Base-by-base conservation (phyloP, 495 filamentous ascomycete species). In the Rhypophila decipiens region DNA sequence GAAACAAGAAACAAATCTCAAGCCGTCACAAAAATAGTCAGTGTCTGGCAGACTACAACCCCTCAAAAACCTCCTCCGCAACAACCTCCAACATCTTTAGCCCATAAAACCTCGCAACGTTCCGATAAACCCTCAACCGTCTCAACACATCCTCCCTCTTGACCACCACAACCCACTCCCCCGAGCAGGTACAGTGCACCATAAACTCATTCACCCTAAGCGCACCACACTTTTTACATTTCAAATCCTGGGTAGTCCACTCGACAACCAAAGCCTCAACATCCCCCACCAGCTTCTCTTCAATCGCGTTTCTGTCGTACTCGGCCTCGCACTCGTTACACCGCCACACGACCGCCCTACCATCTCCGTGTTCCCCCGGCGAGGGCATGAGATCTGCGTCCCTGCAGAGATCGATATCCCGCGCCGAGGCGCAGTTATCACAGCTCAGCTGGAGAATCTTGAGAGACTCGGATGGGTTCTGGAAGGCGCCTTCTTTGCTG, bases 131-230 rank as follows among this genome's bases (percentile, higher is more conserved):
- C 40, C 65, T 72, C 50, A 97, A 53, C 60, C 70, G 73, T 60
- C 73, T 79, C 51, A 79, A 56, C 19, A 90, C 71, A 31, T 85
- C 86, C n/a, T 78, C 81, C 55, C 76, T 75, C 59, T 84, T 74
- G 44, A 90, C 67, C 21, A 79, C 89, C 49, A 78, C 78, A 13
- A 68, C 75, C 93, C 93, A 98, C 36, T 68, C 73, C 5, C 94
- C 91, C 41, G 85, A 85, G 70, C 93, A 98, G 21, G 83, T 84
- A 64, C 93, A 98, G 67, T 97, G 91, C 66, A 97, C 93, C 83
- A 90, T 85, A 60, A 97, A 94, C 56, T 95, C 93, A 69, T 93
- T 96, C 34, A 85, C 74, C 64, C 89, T 74, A 27, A 87, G 53
- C 39, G 71, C 68, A 5, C 69, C 67, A 60, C 85, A 89, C 58